Conservation (phyloP, 768 basidiomycete genomes). For the Auricularia heimuer region DNA sequence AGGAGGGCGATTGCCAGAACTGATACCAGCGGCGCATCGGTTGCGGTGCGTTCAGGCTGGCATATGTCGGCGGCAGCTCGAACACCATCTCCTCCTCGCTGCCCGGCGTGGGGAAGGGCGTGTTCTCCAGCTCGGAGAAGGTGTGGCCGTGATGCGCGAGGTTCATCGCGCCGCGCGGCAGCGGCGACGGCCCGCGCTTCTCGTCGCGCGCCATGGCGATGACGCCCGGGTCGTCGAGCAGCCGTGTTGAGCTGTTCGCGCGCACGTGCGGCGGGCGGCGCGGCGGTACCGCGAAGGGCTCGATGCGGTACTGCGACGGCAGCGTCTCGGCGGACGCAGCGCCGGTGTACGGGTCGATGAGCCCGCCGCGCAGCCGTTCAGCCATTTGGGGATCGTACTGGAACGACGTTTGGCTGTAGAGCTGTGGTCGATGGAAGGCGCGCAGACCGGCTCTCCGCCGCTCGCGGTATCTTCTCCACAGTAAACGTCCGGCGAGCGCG, state of each 20-base stretch:
- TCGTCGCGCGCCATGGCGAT: background rate
- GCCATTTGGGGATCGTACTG: background rate
- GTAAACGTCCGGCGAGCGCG: background rate
- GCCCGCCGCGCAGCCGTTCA: background rate
- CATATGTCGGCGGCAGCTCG: conserved; percentile 1
- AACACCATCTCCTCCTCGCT: background rate
- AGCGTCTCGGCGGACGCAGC: background rate
- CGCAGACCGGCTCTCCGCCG: background rate
- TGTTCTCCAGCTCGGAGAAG: background rate
- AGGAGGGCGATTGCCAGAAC: background rate
- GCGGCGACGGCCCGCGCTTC: background rate
- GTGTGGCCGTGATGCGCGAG: background rate
- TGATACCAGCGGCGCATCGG: background rate
- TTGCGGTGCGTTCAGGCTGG: background rate
- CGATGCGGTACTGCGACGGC: background rate
- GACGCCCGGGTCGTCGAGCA: background rate
- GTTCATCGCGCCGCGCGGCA: conserved; percentile 2
- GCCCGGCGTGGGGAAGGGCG: background rate
- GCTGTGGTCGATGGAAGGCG: background rate
- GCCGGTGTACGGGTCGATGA: conserved; percentile 1
- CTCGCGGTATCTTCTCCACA: background rate
- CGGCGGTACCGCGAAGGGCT: background rate
- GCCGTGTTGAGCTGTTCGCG: background rate
- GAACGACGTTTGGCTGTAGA: background rate
- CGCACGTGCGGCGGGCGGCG: background rate